Evolutionary conservation across 108 stramenopile species (phyloP).

Genomic region (Skeletonema costatum): DNA sequence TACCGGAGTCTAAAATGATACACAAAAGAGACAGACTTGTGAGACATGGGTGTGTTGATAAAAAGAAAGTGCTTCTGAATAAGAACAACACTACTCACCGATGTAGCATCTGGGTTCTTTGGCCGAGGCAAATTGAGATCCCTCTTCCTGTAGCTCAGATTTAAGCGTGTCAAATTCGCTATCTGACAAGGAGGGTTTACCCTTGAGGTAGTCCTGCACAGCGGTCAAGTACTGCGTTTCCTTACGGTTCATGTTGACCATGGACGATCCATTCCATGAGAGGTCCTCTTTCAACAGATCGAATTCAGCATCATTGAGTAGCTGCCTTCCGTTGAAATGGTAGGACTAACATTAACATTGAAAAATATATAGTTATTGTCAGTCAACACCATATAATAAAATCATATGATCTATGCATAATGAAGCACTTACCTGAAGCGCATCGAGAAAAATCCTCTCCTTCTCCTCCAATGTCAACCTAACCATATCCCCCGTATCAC

Average conservation of each 20-base stretch:
- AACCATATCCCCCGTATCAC: slow-evolving; percentile 66
- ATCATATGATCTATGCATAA: background rate
- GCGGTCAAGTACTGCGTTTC: slow-evolving; percentile 89
- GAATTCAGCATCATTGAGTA: slow-evolving; percentile 89
- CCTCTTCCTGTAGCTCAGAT: slow-evolving; percentile 78
- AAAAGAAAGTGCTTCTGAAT: background rate
- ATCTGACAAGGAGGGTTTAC: slow-evolving; percentile 81
- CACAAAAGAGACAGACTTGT: background rate
- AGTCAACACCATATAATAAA: background rate
- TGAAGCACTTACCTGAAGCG: slow-evolving; percentile 73
- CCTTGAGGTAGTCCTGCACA: slow-evolving; percentile 89
- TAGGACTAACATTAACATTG: slow-evolving; percentile 53
- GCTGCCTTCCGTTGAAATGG: slow-evolving; percentile 85
- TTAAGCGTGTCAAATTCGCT: slow-evolving; percentile 89
- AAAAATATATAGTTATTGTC: background rate
- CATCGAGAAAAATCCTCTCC: slow-evolving; percentile 94
- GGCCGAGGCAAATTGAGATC: slow-evolving; percentile 84
- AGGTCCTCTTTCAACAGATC: slow-evolving; percentile 95
- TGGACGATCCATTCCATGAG: slow-evolving; percentile 79
- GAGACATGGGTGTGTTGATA: background rate
- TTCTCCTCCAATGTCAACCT: slow-evolving; percentile 86
- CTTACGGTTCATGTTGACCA: slow-evolving; percentile 87
- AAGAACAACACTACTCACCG: slow-evolving; percentile 36
- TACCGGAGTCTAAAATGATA: slow-evolving; percentile 72
- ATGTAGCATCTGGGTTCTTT: slow-evolving; percentile 96